Evolutionary conservation across 202 grass and related monocot genomes (phyloP), one percentile per base, ranked within the genome.

Genomic region (Digitaria exilis): DNA sequence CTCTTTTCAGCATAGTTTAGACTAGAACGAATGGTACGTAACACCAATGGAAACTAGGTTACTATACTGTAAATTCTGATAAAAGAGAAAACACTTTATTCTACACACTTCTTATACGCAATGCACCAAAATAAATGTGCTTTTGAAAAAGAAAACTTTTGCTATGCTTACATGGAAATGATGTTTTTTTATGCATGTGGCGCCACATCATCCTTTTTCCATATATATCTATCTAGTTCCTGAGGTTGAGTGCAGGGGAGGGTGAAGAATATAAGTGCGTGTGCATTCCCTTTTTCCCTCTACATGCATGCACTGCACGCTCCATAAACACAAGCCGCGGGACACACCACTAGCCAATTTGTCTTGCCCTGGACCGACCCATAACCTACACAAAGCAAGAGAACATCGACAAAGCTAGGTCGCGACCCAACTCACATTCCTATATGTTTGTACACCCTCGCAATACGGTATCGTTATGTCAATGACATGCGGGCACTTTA

Each of bases 221-320:
- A 18, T 51, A 24, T 52, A 2, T 48, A 1, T 39, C 37, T 58
- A 81, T 29, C 24, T 35, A 25, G 58, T 17, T 73, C 26, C 19
- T 45, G 56, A 56, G 34, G 44, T 44, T 29, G 48, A 48, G 65
- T 81, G 79, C 30, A 37, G 50, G 45, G 37, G 19, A n/a, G 76
- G 63, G 76, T 18, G 76, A 52, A 52, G 77, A 74, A 52, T 80
- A 11, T 72, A 11, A 22, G 34, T 26, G 61, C 46, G 46, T 56
- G 10, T 57, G 69, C 69, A 67, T 59, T 49, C 41, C 22, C n/a
- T n/a, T 79, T 69, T 68, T 37, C 7, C 69, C 35, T n/a, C 62
- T 64, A 84, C 77, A 75, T 71, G 87, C 77, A 75, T 71, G 87
- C 37, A 29, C 37, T 81, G 45, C 43, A 81, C 43, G 80, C 60